Evolutionary conservation across 176 grass and related monocot genomes (phyloP).

Genomic region (Elymus sibiricus): DNA sequence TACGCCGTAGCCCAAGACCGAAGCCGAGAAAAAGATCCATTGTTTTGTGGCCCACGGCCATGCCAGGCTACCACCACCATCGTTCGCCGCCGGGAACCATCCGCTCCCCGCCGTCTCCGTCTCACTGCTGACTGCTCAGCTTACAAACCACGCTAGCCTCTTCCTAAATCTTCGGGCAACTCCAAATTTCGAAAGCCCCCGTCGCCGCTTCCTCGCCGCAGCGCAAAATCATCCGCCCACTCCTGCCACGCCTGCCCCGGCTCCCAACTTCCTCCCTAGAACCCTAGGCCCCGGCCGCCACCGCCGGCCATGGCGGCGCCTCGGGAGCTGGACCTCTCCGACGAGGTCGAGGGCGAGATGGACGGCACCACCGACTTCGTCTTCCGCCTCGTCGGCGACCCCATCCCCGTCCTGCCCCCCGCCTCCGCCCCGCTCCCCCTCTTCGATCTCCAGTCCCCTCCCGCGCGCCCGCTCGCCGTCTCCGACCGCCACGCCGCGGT

Average conservation of each 20-base stretch:
- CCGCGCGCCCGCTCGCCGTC: conserved; percentile 57
- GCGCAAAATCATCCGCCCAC: background rate
- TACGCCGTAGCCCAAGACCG: too few relatives aligned
- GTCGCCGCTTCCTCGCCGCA: conserved; percentile 1
- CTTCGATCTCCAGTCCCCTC: conserved; percentile 73
- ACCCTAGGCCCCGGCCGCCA: conserved; percentile 16
- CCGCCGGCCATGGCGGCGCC: conserved; percentile 45
- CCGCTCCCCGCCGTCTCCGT: conserved; percentile 6
- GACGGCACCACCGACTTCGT: conserved; percentile 66
- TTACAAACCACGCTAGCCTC: background rate
- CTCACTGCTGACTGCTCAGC: conserved; percentile 11
- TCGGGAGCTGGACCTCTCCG: conserved; percentile 42
- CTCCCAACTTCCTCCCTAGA: background rate
- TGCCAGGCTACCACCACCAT: background rate
- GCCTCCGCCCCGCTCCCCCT: conserved; percentile 28
- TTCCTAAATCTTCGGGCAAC: background rate
- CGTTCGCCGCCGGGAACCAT: background rate
- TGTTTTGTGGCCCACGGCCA: too few relatives aligned
- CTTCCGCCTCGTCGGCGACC: conserved; percentile 79
- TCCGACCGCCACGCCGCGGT: conserved; percentile 64
- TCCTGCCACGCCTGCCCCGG: background rate
- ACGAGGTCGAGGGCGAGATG: conserved; percentile 73
- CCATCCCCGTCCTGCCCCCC: conserved; percentile 56
- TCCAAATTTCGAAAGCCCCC: background rate
- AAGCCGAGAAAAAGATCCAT: too few relatives aligned